Evolutionary conservation across 345 rosid species (phyloP).

Genomic region (Sonneratia caseolaris): DNA sequence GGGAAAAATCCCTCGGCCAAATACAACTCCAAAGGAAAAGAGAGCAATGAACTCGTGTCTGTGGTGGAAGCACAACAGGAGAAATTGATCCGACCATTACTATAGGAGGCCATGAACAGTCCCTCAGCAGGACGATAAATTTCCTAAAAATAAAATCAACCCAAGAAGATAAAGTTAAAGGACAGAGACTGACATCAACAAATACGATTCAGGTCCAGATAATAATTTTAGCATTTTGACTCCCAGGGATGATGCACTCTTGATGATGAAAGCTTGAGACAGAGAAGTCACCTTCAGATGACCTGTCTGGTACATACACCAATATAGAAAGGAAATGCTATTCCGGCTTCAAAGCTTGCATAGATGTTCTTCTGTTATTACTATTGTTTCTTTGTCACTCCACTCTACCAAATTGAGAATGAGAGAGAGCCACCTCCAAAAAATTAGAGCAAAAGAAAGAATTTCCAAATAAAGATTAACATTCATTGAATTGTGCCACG

Average conservation of each 20-base stretch:
- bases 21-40: background rate
- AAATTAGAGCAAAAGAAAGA: no score
- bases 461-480: no score
- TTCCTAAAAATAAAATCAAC: background rate
- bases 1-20: background rate
- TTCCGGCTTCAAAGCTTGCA: background rate
- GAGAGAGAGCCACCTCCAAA: no score
- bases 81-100: background rate
- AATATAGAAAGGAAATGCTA: background rate
- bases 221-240: background rate
- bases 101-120: no score
- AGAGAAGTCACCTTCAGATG: background rate
- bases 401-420: no score
- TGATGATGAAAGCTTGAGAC: background rate
- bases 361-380: background rate
- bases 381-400: no score
- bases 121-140: no score
- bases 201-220: background rate
- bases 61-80: background rate
- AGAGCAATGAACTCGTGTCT: background rate
- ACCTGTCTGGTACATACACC: background rate
- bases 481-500: no score
- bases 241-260: background rate
- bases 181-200: background rate
- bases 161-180: background rate